These are phyloP conservation scores for Annulohypoxylon truncatum DNA, from an alignment of 2,329 filamentous ascomycete species.

Conservation along the genomic window DNA sequence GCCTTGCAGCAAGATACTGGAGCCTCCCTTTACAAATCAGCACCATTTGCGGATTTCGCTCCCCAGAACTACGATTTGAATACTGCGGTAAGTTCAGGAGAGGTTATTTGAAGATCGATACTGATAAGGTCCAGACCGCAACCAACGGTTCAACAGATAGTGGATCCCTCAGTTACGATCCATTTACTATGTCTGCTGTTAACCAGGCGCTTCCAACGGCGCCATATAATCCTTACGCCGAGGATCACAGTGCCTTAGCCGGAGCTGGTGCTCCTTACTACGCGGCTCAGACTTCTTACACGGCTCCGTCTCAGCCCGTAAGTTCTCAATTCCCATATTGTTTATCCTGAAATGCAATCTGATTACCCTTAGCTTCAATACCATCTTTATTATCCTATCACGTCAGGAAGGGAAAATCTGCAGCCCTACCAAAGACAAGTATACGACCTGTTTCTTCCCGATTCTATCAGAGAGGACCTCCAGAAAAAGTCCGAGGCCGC, in stretches of 20 bases:
- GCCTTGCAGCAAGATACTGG: constrained; percentile 58
- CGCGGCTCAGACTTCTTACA: constrained; percentile 65
- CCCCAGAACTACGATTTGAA: constrained; percentile 66
- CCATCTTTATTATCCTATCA: constrained; percentile 90
- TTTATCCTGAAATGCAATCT: constrained; percentile 26
- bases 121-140: constrained; percentile 44
- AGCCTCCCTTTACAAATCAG: constrained; percentile 64
- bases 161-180: constrained; percentile 64
- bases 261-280: constrained; percentile 74
- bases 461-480: constrained; percentile 86
- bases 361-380: constrained; percentile 75
- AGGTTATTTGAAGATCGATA: neutral
- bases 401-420: constrained; percentile 78
- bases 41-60: constrained; percentile 69
- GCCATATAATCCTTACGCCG: constrained; percentile 80
- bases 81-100: constrained; percentile 56
- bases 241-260: constrained; percentile 72
- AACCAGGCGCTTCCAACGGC: constrained; percentile 62
- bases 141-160: constrained; percentile 48
- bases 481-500: constrained; percentile 90
- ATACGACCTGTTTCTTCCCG: constrained; percentile 92
- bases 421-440: constrained; percentile 86
- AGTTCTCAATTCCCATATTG: constrained; percentile 40
- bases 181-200: constrained; percentile 71
- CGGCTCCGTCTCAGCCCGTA: constrained; percentile 70